Conservation (phyloP, 495 filamentous ascomycete genomes). For the Penicillium malachiteum region DNA sequence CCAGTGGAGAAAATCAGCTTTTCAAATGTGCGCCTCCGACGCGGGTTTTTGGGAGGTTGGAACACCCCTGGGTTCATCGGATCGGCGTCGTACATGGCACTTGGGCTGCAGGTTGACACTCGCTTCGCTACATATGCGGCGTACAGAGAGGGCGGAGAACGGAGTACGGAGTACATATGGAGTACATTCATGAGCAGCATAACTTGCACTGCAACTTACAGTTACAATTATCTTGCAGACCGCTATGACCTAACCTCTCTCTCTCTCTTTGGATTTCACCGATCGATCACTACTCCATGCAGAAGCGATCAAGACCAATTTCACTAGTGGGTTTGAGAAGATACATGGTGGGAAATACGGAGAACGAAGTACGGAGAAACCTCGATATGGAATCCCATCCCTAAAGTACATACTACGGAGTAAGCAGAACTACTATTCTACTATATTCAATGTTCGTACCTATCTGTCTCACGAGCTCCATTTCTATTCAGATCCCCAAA, state of each 20-base stretch:
- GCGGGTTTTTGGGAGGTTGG: slow-evolving; percentile 8
- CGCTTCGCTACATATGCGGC: background rate
- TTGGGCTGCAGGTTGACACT: background rate
- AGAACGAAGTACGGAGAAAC: background rate
- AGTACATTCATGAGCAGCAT: too few species aligned
- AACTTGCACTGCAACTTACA: too few species aligned
- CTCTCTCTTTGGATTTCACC: background rate
- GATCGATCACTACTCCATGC: slow-evolving; percentile 3
- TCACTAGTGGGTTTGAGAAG: background rate
- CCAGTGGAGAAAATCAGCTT: slow-evolving; percentile 13
- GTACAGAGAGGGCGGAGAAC: background rate
- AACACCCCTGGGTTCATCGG: slow-evolving; percentile 4
- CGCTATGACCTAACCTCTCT: background rate
- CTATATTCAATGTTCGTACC: too few species aligned
- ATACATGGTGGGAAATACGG: too few species aligned
- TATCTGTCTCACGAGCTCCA: too few species aligned
- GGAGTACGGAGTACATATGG: too few species aligned
- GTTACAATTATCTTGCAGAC: background rate
- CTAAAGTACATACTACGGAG: background rate
- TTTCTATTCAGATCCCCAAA: too few species aligned
- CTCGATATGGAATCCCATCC: background rate
- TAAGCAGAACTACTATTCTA: slow-evolving; percentile 4
- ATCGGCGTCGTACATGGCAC: slow-evolving; percentile 1
- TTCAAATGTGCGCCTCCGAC: slow-evolving; percentile 1
- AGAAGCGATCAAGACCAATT: background rate